Evolutionary conservation across 2,329 filamentous ascomycete species (phyloP).

Genomic region (Cladosporium sp.): DNA sequence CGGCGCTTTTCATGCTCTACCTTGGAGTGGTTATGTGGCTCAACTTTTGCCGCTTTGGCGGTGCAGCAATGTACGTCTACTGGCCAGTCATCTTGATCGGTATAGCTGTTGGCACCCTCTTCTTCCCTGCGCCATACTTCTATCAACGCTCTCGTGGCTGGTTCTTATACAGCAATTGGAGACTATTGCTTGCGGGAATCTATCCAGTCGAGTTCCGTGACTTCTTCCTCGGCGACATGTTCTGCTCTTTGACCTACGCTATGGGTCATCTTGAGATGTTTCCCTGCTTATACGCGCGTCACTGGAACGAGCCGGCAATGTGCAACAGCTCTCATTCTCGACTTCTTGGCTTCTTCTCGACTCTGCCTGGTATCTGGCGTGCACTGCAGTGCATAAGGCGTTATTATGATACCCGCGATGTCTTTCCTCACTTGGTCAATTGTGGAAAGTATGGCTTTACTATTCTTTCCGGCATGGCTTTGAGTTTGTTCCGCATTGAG

Average conservation of each 20-base stretch:
- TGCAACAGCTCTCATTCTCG: conserved; percentile 87
- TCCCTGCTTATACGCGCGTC: conserved; percentile 83
- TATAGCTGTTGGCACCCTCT: conserved; percentile 63
- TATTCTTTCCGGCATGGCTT: conserved; percentile 69
- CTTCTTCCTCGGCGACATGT: conserved; percentile 97
- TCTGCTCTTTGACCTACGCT: conserved; percentile 89
- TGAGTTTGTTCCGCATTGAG: conserved; percentile 77
- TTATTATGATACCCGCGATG: conserved; percentile 78
- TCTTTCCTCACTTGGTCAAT: conserved; percentile 90
- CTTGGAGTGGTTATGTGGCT: conserved; percentile 81
- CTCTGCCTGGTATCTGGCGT: conserved; percentile 84
- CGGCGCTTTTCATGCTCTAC: conserved; percentile 73
- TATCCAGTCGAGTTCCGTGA: conserved; percentile 96
- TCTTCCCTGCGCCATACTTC: conserved; percentile 72
- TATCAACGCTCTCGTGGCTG: conserved; percentile 75
- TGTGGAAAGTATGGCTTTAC: conserved; percentile 86
- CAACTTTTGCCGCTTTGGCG: conserved; percentile 72
- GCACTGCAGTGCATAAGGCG: conserved; percentile 85
- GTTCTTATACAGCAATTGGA: conserved; percentile 90
- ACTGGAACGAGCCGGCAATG: conserved; percentile 66
- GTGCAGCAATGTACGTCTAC: conserved; percentile 69
- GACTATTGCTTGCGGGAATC: conserved; percentile 75
- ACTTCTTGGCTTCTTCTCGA: conserved; percentile 77
- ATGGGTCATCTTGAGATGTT: conserved; percentile 88
- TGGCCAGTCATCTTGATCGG: conserved; percentile 79